Evolutionary conservation across 1,284 basidiomycete species (phyloP), one percentile per base, ranked within the genome.

Genomic region (Cryptococcus wingfieldii): DNA sequence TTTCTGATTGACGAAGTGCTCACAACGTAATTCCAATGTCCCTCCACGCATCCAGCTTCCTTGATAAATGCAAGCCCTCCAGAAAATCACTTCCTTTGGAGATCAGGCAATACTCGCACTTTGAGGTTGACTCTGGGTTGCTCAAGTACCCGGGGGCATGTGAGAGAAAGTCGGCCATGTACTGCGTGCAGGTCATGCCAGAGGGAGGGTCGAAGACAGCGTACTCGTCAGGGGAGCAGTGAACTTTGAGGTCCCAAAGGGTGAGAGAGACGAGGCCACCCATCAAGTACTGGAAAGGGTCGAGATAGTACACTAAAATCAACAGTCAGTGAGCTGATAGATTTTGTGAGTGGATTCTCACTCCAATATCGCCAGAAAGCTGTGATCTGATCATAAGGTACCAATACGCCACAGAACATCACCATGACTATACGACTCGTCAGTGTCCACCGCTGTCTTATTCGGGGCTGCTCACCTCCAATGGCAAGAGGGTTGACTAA

Each of bases 41-140:
- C 38, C 68, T 48, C 70, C 69, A 73, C 4, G 67, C 68, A 48
- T 66, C 59, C 10, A 63, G 52, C 47, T 67, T 46, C 42, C 56
- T 49, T 5, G 39, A 48, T 19, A 74, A 59, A 54, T 74, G 70
- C 53, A 71, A 56, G 12, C 61, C 60, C 13, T 41, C 47, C 38
- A 75, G 62, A 53, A 70, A 76, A 48, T 72, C 62, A 47, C 50
- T 65, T 0, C 72, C 72, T 27, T 59, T 58, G 14, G 55, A 54
- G 54, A 67, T 70, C 5, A 58, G 50, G 52, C 74, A 77, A 55
- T 70, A 75, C 48, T 68, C 52, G 57, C 75, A 77, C 5, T 48
- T 52, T 10, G 48, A 48, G 10, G 67, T 74, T 3, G 72, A 65
- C 51, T 49, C 34, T 18, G 67, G 68, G 47, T 70, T 64, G 51